Base-by-base conservation (phyloP, 2,329 filamentous ascomycete species). In the Akanthomyces uredinophilus region DNA sequence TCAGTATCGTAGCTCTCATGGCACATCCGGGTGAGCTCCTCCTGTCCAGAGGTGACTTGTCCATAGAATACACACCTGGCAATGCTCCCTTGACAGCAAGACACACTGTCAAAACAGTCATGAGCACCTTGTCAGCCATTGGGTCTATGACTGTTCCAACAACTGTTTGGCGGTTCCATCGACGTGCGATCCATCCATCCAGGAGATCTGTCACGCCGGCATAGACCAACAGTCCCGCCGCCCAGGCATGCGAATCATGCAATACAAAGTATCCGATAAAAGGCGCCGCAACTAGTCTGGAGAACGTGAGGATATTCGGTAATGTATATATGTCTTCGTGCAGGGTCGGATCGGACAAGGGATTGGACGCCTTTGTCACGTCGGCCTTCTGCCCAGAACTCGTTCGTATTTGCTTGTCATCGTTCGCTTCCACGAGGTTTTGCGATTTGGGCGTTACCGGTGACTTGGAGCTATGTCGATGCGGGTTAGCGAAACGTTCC, bases 271-370 rank as follows among this genome's bases (percentile, higher is more conserved):
- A 98, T 61, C 94, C 95, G 52, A 97, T 86, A 35, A 90, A 81
- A 0, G 95, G 95, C 1, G 95, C 91, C 1, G 91, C 89, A 56
- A 91, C 73, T 44, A 99, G 85, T 3, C 95, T 90, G 2, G 92
- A 91, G 67, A 94, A 87, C 1, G 95, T 99, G 59, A 99, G 83
- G 65, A 96, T 81, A 73, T 99, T 99, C 46, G 95, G 95, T n/a
- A 99, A 72, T 41, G 92, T 99, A 79, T 96, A 97, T 71, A 99
- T 96, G 72, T 99, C 92, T 77, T 99, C 95, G 72, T 88, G 91
- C 10, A 74, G 44, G 16, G 63, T 63, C 22, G 61, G 51, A 5
- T 44, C 51, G 3, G 61, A n/a, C 29, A 20, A 20, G 3, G 44
- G 50, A 18, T 50, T 55, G 1, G 47, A 43, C 3, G 51, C 50